phyloP scores from a whole-genome alignment of 306 rosid species.

The Sicyos baderoa region DNA sequence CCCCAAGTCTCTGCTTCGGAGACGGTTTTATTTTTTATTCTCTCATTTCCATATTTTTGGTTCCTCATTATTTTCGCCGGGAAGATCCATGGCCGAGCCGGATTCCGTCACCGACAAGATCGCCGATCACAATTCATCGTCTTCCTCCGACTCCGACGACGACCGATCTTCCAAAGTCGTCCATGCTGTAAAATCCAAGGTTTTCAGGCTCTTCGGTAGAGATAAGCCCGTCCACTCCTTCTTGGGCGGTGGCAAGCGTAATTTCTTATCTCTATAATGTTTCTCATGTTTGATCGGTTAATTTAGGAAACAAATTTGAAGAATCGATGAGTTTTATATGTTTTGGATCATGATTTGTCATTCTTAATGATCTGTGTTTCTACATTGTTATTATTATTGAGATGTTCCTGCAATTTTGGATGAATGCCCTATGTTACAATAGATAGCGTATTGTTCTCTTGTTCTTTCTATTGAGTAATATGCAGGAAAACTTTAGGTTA shows the following conservation, averaged over 20 bases:
- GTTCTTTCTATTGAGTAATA: neutral
- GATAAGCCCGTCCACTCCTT: slow-evolving; percentile 70
- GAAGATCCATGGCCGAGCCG: slow-evolving; percentile 32
- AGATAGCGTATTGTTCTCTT: neutral
- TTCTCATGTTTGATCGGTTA: slow-evolving; percentile 13
- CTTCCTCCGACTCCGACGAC: slow-evolving; percentile 38
- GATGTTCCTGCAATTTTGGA: neutral
- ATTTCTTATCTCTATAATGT: neutral
- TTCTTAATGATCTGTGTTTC: neutral
- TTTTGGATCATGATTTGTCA: neutral
- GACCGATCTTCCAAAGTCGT: slow-evolving; percentile 16
- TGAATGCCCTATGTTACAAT: neutral
- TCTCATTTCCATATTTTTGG: neutral
- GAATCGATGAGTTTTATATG: neutral
- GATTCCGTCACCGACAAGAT: slow-evolving; percentile 42
- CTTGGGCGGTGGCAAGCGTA: slow-evolving; percentile 78
- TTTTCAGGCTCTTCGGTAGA: slow-evolving; percentile 65
- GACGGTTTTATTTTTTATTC: neutral
- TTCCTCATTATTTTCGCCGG: neutral
- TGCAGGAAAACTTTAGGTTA: neutral
- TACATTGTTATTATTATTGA: neutral
- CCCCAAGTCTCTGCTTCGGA: neutral
- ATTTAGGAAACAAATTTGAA: neutral
- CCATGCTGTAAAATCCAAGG: slow-evolving; percentile 27
- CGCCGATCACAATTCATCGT: slow-evolving; percentile 30